Evolutionary conservation across 2,329 filamentous ascomycete genomes (phyloP).

Genomic region (Fusarium sp.): DNA sequence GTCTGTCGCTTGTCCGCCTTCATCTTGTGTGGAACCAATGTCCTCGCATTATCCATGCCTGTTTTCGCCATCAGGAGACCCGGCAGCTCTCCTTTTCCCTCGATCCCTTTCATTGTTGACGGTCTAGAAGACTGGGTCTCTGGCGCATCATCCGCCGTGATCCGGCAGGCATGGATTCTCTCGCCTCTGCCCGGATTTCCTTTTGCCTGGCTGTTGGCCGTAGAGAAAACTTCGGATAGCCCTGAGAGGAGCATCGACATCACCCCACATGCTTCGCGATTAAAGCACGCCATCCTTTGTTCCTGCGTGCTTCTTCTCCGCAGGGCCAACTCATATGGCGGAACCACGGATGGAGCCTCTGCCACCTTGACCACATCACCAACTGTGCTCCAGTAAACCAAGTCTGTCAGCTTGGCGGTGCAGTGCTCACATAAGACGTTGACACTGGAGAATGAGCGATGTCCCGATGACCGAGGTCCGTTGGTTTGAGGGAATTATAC

Average conservation of each 20-base stretch:
- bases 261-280: not conserved
- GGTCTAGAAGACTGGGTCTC: constrained; percentile 6
- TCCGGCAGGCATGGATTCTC: not conserved
- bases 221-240: constrained; percentile 4
- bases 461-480: not conserved
- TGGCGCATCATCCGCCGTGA: not conserved
- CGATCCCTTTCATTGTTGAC: not conserved
- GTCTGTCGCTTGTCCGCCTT: constrained; percentile 27
- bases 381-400: not conserved
- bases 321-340: not conserved
- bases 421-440: not conserved
- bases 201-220: not conserved
- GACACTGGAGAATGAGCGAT: not conserved
- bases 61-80: constrained; percentile 29
- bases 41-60: constrained; percentile 17
- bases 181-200: not conserved
- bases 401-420: not conserved
- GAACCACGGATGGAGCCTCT: not conserved
- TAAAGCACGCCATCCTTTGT: not conserved
- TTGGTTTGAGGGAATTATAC: not conserved
- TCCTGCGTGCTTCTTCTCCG: not conserved
- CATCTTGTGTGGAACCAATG: constrained; percentile 25
- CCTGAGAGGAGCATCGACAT: not conserved
- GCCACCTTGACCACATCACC: not conserved
- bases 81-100: constrained; percentile 25